A percentile compares a stretch with the other conserved stretches of the same genome.
These are phyloP conservation scores for Botryosphaeria dothidea DNA, from an alignment of 2,329 filamentous ascomycete genomes.

Conservation along the genomic window DNA sequence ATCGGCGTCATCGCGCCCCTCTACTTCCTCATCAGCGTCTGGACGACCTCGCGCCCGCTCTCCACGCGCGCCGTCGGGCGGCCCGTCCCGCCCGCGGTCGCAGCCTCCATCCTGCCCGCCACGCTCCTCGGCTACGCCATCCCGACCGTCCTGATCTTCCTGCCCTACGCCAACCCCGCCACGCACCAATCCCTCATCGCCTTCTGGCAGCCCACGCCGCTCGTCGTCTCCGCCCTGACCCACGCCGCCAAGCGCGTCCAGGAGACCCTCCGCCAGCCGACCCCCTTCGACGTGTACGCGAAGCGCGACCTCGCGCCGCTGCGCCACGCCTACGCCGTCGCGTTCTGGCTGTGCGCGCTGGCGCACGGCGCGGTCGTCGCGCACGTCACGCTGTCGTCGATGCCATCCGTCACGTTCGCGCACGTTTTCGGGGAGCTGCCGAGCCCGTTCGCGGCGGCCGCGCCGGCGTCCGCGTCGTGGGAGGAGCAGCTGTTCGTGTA, in stretches of 20 bases:
- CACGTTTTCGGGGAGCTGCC: constrained; percentile 15
- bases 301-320: background rate
- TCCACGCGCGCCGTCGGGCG: constrained; percentile 22
- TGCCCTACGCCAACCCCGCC: constrained; percentile 22
- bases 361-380: background rate
- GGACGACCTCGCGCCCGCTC: constrained; percentile 11
- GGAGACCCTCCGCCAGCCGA: background rate
- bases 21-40: constrained; percentile 26
- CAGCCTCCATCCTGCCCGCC: constrained; percentile 23
- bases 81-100: constrained; percentile 20
- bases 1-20: constrained; percentile 26
- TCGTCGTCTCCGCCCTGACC: background rate
- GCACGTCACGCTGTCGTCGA: background rate
- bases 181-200: constrained; percentile 25
- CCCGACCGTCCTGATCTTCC: constrained; percentile 28
- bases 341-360: background rate
- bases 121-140: constrained; percentile 27
- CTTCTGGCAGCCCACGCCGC: constrained; percentile 23
- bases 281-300: background rate
- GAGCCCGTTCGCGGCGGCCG: background rate
- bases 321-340: background rate
- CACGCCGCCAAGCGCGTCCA: background rate
- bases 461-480: background rate
- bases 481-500: background rate
- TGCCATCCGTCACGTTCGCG: background rate